Base-by-base conservation (phyloP, 2,329 filamentous ascomycete genomes). In the Tothia fuscella region DNA sequence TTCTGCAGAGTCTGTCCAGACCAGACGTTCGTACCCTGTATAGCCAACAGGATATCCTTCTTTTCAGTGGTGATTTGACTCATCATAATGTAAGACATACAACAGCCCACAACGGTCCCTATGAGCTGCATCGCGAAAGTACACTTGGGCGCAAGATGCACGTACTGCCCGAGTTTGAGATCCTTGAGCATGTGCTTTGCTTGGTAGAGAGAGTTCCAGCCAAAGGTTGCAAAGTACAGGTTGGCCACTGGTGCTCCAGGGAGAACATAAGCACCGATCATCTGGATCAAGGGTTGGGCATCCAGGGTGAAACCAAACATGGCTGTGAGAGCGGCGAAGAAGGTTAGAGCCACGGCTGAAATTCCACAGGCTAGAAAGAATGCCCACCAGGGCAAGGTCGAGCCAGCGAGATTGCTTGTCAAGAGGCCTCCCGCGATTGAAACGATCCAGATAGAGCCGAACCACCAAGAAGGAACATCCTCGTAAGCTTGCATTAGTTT, bases 31-130 rank as follows among this genome's bases (percentile, higher is more conserved):
- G 57, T 59, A 4, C 62, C 65, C 32, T 65, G 48, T 7, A 62
- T 56, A 21, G 61, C 55, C 12, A 57, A 45, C 3, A 68, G 54
- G 25, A 66, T 58, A 3, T 63, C 57, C 3, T 57, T 51, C 41
- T 67, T 62, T 41, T 62, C 58, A 10, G 52, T 52, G 0, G 65
- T 57, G 42, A 68, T 66, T 30, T 54, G 60, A 44, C 57, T 58
- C 63, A 67, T 67, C 51, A 67, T 61, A 16, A 61, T 53, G 39
- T 63, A 68, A 47, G 67, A 65, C 20, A 67, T 48, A 9, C 62
- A 46, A 5, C 60, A 58, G 1, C 62, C 62, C 21, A 65, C 47
- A 2, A 60, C n/a, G 12, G 21, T 25, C 1, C 63, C 64, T 5
- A 61, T 46, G 13, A 66, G 54, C 39, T 65, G 67, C 5, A 61